Base-by-base conservation (phyloP, 2,329 filamentous ascomycete genomes). In the Penicillium verrucosum region DNA sequence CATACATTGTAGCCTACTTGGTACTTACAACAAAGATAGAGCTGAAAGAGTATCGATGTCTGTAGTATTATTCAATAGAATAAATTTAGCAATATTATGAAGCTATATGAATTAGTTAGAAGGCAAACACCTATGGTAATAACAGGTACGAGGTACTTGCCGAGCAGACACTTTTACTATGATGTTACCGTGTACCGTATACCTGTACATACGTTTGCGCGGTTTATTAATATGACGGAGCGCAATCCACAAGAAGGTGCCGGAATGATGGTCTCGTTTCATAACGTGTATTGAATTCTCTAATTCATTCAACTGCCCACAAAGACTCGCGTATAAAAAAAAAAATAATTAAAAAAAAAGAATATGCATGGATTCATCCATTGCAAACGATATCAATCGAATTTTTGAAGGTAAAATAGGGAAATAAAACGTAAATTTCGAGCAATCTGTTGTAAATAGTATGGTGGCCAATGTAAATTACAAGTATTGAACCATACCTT, bases 401-500 rank as follows among this genome's bases (percentile, higher is more conserved):
- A 37, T 23, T 37, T 32, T 14, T 14, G 5, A 37, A 9, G 23
- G n/a, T 46, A 14, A 29, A 29, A n/a, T 3, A 14, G 5, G 5
- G 41, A 46, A 52, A 38, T 36, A 45, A 23, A 14, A 46, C 23
- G 23, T 45, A 46, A 38, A 38, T 45, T 37, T 27, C 16, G 0
- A 6, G 5, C 5, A 14, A 36, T 34, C 0, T 1, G 7, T 34
- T 2, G 10, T 1, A 25, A 36, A 36, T 36, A 46, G 25, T 37
- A 37, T 36, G 30, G 21, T 25, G 21, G 11, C 21, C 57, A 30
- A 4, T 29, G 45, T 62, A 67, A 54, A 45, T 51, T 54, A 65
- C 62, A 3, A 8, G 63, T 67, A 64, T 63, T 58, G 51, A 63
- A 63, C 59, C 65, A 51, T 51, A 51, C 48, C 11, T 42, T 63